These are phyloP conservation scores for Quambalaria eucalypti DNA, from an alignment of 1,284 basidiomycete species.

Conservation along the genomic window DNA sequence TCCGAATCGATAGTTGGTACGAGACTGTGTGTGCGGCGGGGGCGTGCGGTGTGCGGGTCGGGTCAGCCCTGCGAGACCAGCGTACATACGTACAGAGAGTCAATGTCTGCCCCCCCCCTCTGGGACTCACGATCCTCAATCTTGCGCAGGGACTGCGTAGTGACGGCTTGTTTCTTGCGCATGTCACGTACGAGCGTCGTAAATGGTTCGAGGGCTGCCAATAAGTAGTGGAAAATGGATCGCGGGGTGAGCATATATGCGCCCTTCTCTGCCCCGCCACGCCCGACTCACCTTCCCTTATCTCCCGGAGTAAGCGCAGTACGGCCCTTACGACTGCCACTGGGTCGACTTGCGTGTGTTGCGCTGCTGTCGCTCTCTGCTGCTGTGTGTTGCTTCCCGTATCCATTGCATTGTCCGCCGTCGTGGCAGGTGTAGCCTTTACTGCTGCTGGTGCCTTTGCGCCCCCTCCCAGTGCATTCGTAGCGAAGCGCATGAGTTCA, in stretches of 20 bases:
- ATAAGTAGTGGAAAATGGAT: background rate
- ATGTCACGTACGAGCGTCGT: slow-evolving; percentile 64
- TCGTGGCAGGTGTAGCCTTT: too few relatives aligned
- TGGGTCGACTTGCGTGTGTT: too few relatives aligned
- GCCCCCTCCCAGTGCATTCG: slow-evolving; percentile 29
- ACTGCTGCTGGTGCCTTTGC: slow-evolving; percentile 5
- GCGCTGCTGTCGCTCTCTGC: too few relatives aligned
- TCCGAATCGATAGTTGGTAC: slow-evolving; percentile 10
- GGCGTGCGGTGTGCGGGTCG: background rate
- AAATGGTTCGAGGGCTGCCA: slow-evolving; percentile 67
- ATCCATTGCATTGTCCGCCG: too few relatives aligned
- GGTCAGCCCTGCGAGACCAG: background rate
- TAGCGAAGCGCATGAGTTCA: slow-evolving; percentile 92
- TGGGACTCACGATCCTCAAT: slow-evolving; percentile 72
- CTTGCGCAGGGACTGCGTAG: slow-evolving; percentile 74
- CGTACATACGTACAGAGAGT: too few relatives aligned
- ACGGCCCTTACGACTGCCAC: slow-evolving; percentile 17
- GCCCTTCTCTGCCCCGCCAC: background rate
- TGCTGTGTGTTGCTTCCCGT: too few relatives aligned
- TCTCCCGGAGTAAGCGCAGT: slow-evolving; percentile 20
- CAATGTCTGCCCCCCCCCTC: background rate
- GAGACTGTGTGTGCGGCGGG: background rate
- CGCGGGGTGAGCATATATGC: background rate
- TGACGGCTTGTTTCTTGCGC: slow-evolving; percentile 77
- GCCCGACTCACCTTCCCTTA: too few relatives aligned